These are phyloP conservation scores for Oemleria cerasiformis DNA, from an alignment of 306 rosid species.

Conservation along the genomic window DNA sequence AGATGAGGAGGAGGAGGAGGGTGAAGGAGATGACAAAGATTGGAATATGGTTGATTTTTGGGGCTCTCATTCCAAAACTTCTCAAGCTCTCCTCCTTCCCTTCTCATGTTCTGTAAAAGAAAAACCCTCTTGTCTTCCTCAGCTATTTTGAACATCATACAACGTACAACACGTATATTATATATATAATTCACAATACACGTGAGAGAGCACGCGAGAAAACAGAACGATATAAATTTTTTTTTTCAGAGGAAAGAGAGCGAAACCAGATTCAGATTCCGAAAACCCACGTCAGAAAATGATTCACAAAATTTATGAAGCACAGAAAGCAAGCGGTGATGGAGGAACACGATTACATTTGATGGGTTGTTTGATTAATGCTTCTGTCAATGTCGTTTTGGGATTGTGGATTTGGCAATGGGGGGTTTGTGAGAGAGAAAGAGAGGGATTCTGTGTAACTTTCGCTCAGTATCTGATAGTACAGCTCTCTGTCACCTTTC, in stretches of 20 bases:
- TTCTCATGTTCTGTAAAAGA: constrained; percentile 14
- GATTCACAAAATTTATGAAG: not conserved
- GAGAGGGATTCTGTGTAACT: constrained; percentile 2
- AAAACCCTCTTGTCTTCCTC: constrained; percentile 23
- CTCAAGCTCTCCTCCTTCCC: constrained; percentile 12
- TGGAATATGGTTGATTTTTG: constrained; percentile 14
- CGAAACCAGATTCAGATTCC: constrained; percentile 23
- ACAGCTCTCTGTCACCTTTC: constrained; percentile 28
- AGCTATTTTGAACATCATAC: constrained; percentile 20
- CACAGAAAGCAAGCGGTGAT: not conserved
- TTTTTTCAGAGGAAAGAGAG: not conserved
- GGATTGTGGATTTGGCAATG: constrained; percentile 14
- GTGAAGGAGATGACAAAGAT: constrained; percentile 17
- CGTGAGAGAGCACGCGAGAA: not conserved
- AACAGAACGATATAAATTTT: not conserved
- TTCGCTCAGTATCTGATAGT: constrained; percentile 11
- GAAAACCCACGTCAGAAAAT: constrained; percentile 23
- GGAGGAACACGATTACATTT: not conserved
- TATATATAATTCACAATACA: constrained; percentile 1
- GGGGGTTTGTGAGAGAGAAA: constrained; percentile 14
- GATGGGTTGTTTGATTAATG: not conserved
- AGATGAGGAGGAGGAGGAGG: constrained; percentile 3
- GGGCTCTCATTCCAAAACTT: constrained; percentile 21
- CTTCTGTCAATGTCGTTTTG: not conserved
- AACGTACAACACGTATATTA: not conserved